phyloP scores from a whole-genome alignment of 2,329 filamentous ascomycete species.

The Sordariomycetes sp. region DNA sequence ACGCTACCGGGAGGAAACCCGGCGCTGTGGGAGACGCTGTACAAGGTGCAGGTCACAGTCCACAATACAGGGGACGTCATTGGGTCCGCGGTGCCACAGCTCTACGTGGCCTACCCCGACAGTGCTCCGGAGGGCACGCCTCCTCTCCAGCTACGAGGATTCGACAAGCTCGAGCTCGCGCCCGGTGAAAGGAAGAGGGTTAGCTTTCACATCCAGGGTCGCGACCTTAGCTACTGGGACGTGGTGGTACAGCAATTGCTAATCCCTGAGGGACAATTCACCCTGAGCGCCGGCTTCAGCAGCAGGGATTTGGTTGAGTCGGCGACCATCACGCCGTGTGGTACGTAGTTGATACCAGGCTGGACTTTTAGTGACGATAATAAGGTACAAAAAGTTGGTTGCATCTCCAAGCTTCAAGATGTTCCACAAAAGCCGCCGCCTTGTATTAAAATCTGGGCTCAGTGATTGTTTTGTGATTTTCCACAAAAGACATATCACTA shows the following conservation, averaged over 20 bases:
- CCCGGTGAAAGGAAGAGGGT: conserved; percentile 29
- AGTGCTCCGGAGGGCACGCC: conserved; percentile 21
- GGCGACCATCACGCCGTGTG: conserved; percentile 3
- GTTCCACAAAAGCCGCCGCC: no score
- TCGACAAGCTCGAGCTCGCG: conserved; percentile 43
- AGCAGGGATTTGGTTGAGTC: conserved; percentile 31
- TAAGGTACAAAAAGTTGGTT: no score
- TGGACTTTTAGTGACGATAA: no score
- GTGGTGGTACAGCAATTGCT: conserved; percentile 46
- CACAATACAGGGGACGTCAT: conserved; percentile 25
- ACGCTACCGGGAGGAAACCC: conserved; percentile 27
- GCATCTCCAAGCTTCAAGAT: no score
- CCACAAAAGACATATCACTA: no score
- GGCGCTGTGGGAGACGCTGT: conserved; percentile 33
- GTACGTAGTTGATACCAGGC: no score
- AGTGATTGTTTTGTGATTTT: no score
- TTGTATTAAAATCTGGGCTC: no score
- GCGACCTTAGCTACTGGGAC: conserved; percentile 57
- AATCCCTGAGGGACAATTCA: conserved; percentile 29
- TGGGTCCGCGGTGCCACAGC: conserved; percentile 32
- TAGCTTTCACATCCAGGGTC: conserved; percentile 40
- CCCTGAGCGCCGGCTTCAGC: conserved; percentile 30
- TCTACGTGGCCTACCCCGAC: conserved; percentile 31
- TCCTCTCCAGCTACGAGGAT: conserved; percentile 48
- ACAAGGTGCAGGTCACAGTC: conserved; percentile 22